phyloP scores from a whole-genome alignment of 2,329 filamentous ascomycete genomes.

The Annulohypoxylon truncatum region DNA sequence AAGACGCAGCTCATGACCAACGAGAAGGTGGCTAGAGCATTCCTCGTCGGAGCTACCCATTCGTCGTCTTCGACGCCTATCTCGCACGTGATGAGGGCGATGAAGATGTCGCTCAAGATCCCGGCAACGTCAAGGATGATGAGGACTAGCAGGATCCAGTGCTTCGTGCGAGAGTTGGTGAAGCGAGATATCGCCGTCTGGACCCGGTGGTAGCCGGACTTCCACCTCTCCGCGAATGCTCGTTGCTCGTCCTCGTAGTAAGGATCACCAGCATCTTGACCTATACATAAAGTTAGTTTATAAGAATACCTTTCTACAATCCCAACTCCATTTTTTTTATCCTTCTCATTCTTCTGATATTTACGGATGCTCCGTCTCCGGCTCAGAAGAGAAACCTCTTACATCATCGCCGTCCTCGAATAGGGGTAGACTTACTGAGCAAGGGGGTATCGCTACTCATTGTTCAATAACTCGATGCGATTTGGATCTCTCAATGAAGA shows the following conservation, averaged over 20 bases:
- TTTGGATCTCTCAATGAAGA: neutral
- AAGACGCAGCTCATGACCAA: slow-evolving; percentile 73
- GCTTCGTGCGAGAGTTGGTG: slow-evolving; percentile 56
- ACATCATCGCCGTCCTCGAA: slow-evolving; percentile 15
- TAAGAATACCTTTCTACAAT: neutral
- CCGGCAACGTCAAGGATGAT: slow-evolving; percentile 60
- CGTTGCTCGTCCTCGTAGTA: neutral
- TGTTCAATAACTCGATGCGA: neutral
- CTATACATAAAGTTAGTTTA: slow-evolving; percentile 22
- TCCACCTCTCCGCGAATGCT: slow-evolving; percentile 18
- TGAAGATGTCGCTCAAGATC: slow-evolving; percentile 60
- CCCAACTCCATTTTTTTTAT: neutral
- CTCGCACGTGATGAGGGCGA: slow-evolving; percentile 62
- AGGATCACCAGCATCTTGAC: slow-evolving; percentile 9
- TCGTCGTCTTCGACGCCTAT: slow-evolving; percentile 53
- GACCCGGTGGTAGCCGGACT: slow-evolving; percentile 14
- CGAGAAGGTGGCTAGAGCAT: slow-evolving; percentile 62
- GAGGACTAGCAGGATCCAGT: slow-evolving; percentile 58
- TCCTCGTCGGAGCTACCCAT: slow-evolving; percentile 55
- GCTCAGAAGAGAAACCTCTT: slow-evolving; percentile 8
- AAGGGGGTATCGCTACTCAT: slow-evolving; percentile 43
- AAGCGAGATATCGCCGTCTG: slow-evolving; percentile 38
- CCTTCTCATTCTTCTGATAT: neutral
- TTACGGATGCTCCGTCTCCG: neutral
- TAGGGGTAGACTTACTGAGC: slow-evolving; percentile 37